These are phyloP conservation scores for Fusarium torulosum DNA, from an alignment of 2,329 filamentous ascomycete genomes.

Conservation along the genomic window DNA sequence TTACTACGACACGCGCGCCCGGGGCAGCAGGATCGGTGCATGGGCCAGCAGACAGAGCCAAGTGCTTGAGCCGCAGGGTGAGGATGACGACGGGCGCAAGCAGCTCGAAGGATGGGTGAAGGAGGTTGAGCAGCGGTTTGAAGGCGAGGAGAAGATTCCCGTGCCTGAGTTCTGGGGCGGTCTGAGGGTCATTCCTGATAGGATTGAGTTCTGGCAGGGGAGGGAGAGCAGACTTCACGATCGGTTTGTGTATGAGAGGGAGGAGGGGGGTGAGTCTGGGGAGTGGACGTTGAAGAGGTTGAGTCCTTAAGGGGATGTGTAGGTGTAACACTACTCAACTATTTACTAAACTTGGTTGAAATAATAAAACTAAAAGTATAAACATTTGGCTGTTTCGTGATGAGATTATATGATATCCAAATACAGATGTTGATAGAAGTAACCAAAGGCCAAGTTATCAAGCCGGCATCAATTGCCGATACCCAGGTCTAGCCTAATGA, in stretches of 20 bases:
- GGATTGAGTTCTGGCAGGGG: conserved; percentile 97
- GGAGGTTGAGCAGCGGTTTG: conserved; percentile 81
- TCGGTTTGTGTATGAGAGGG: conserved; percentile 85
- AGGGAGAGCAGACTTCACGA: conserved; percentile 91
- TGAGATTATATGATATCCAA: too few relatives aligned
- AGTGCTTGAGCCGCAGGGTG: conserved; percentile 68
- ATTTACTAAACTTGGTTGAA: too few relatives aligned
- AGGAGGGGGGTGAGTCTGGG: conserved; percentile 56
- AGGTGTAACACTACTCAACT: background rate
- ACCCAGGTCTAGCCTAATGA: background rate
- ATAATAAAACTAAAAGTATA: too few relatives aligned
- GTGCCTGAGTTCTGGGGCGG: conserved; percentile 97
- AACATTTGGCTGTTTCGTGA: too few relatives aligned
- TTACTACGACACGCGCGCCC: conserved; percentile 76
- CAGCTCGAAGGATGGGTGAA: conserved; percentile 82
- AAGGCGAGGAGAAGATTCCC: conserved; percentile 82
- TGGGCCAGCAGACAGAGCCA: conserved; percentile 93
- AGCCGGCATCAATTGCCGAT: conserved; percentile 11
- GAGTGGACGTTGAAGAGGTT: conserved; percentile 78
- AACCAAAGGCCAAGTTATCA: background rate
- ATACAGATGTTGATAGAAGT: too few relatives aligned
- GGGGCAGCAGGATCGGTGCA: conserved; percentile 87
- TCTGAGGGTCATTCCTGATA: conserved; percentile 83
- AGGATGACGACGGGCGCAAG: conserved; percentile 74
- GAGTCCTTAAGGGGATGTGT: conserved; percentile 64